These are phyloP conservation scores for Panicum hallii DNA, from an alignment of 202 grass and related monocot species.

Conservation along the genomic window DNA sequence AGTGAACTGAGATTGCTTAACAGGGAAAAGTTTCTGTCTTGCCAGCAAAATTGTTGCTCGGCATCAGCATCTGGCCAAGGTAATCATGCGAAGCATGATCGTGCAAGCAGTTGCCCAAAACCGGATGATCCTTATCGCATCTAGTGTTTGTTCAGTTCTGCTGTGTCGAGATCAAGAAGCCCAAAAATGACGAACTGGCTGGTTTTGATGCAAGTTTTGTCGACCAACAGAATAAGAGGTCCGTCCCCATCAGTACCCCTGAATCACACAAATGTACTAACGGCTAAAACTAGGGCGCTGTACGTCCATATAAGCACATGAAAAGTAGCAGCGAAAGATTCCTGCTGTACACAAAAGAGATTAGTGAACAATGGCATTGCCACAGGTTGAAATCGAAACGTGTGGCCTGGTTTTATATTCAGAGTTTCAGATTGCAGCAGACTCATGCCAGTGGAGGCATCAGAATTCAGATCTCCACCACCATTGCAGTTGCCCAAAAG, in stretches of 20 bases:
- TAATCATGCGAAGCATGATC: neutral
- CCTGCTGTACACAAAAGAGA: neutral
- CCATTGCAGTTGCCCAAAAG: neutral
- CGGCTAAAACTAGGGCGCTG: neutral
- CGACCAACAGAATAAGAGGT: neutral
- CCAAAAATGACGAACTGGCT: neutral
- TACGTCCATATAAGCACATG: neutral
- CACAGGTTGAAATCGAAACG: neutral
- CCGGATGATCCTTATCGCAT: neutral
- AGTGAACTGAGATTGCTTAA: neutral
- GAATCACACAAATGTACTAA: neutral
- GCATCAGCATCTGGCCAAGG: neutral
- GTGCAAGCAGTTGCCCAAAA: neutral
- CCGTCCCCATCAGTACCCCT: neutral
- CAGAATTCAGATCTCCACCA: neutral
- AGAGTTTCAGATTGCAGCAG: neutral
- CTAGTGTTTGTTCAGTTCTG: neutral
- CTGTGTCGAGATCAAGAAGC: neutral
- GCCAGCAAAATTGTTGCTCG: neutral
- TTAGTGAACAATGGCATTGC: neutral
- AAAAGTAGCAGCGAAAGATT: neutral
- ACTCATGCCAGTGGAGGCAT: neutral
- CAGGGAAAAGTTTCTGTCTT: neutral
- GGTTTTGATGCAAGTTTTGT: slow-evolving; percentile 16
- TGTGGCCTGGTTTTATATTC: neutral